phyloP scores from a whole-genome alignment of 2,329 filamentous ascomycete genomes.

The Beauveria medogensis region DNA sequence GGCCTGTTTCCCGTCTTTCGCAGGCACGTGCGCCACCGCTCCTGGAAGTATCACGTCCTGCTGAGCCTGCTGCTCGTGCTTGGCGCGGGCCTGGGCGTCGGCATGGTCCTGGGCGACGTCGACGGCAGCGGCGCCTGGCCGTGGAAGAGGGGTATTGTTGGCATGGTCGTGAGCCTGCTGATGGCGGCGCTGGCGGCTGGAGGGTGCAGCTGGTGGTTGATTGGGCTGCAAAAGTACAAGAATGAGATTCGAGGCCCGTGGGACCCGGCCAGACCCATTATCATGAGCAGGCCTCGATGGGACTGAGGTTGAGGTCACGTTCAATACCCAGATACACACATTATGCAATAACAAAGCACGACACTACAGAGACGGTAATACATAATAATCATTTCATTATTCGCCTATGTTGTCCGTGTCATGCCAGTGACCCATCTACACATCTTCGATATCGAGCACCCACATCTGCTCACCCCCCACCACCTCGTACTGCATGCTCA shows the following conservation, averaged over 20 bases:
- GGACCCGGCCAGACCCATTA: constrained; percentile 88
- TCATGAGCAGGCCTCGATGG: constrained; percentile 58
- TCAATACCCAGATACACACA: background rate
- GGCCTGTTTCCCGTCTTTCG: constrained; percentile 95
- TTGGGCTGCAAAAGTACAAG: constrained; percentile 95
- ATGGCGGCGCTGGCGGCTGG: constrained; percentile 76
- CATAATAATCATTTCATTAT: background rate
- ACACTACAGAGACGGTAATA: background rate
- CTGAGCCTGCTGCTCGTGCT: constrained; percentile 71
- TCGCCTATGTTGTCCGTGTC: background rate
- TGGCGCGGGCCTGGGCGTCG: constrained; percentile 72
- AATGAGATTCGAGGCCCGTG: constrained; percentile 97
- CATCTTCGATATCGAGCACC: constrained; percentile 8
- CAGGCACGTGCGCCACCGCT: constrained; percentile 75
- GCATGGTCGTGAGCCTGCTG: constrained; percentile 67
- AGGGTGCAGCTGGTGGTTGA: constrained; percentile 95
- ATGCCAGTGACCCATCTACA: background rate
- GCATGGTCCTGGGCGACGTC: constrained; percentile 45
- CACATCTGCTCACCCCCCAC: background rate
- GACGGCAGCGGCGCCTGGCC: constrained; percentile 33
- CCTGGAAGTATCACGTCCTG: constrained; percentile 70
- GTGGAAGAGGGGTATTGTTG: constrained; percentile 54
- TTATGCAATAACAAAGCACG: background rate
- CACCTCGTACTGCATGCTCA: background rate
- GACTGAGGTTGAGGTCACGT: constrained; percentile 14